Evolutionary conservation across 177 flowering plant species (phyloP).

Genomic region (Vitis hybrid): DNA sequence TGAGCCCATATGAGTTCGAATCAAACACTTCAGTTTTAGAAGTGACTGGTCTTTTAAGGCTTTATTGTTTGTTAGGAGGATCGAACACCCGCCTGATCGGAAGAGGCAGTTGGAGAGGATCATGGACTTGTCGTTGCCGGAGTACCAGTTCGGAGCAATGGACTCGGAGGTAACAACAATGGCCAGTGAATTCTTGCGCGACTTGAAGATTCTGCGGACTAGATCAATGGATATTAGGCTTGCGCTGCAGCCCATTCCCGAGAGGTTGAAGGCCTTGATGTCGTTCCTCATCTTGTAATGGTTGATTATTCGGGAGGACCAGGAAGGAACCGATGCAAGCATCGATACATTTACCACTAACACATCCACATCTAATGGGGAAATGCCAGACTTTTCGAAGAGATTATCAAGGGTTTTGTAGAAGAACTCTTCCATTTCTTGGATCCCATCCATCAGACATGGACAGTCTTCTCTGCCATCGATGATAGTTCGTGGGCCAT

Average conservation of each 20-base stretch:
- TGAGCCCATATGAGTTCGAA: constrained; percentile 40
- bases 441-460: constrained; percentile 18
- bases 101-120: constrained; percentile 52
- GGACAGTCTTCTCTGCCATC: constrained; percentile 37
- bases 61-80: constrained; percentile 42
- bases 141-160: constrained; percentile 47
- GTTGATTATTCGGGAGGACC: constrained; percentile 45
- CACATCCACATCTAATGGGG: constrained; percentile 46
- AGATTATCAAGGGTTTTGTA: constrained; percentile 39
- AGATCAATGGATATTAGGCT: constrained; percentile 44
- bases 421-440: constrained; percentile 48
- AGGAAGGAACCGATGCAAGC: constrained; percentile 23
- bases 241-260: constrained; percentile 68
- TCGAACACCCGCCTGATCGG: constrained; percentile 51
- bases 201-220: constrained; percentile 34
- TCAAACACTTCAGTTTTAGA: constrained; percentile 28
- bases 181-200: constrained; percentile 25
- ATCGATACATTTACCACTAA: constrained; percentile 56
- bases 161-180: constrained; percentile 51
- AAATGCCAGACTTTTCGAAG: constrained; percentile 29
- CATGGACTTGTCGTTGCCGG: constrained; percentile 49
- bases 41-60: constrained; percentile 25
- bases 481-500: constrained; percentile 37
- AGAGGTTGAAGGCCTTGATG: constrained; percentile 38
- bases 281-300: constrained; percentile 44